Percentiles rank a stretch among this genome's conserved stretches.
Conservation (phyloP, 805 yeast species). For the Wickerhamomyces chambardii region DNA sequence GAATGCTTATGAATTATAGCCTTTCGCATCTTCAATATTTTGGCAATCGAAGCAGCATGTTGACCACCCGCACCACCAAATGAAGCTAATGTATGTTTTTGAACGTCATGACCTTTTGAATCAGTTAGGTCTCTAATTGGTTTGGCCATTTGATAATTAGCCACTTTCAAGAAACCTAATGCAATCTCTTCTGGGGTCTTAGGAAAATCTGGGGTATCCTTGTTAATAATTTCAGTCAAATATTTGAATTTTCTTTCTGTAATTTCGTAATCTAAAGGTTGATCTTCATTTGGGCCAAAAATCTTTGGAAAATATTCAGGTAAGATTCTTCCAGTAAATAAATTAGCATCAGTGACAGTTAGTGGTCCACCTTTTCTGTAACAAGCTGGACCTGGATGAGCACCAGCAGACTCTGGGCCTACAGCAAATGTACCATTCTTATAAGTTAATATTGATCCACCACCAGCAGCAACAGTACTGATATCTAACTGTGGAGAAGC, state of each 20-base stretch:
- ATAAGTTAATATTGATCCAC: slow-evolving; percentile 24
- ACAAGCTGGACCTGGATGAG: slow-evolving; percentile 41
- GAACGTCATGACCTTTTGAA: slow-evolving; percentile 32
- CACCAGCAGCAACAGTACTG: slow-evolving; percentile 29
- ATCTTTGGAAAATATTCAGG: slow-evolving; percentile 34
- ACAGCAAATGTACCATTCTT: slow-evolving; percentile 29
- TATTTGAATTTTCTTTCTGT: slow-evolving; percentile 26
- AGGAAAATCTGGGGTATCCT: slow-evolving; percentile 19
- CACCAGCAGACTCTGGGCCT: slow-evolving; percentile 38
- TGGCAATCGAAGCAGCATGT: slow-evolving; percentile 33
- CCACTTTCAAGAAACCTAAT: slow-evolving; percentile 35
- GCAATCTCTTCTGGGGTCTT: slow-evolving; percentile 34
- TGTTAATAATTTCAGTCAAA: slow-evolving; percentile 27
- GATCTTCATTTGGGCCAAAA: slow-evolving; percentile 34
- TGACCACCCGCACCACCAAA: slow-evolving; percentile 47
- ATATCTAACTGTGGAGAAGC: slow-evolving; percentile 31
- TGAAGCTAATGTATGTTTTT: slow-evolving; percentile 33
- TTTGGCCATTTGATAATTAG: slow-evolving; percentile 36
- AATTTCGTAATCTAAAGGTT: slow-evolving; percentile 25
- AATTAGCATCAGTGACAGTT: slow-evolving; percentile 37
- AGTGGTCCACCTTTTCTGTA: slow-evolving; percentile 39
- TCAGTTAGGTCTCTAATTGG: slow-evolving; percentile 38
- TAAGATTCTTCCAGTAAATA: slow-evolving; percentile 30
- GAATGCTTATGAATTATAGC: slow-evolving; percentile 38
- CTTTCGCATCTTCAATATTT: slow-evolving; percentile 27